Conservation (phyloP, 768 basidiomycete species). For the Psilocybe cyanescens region DNA sequence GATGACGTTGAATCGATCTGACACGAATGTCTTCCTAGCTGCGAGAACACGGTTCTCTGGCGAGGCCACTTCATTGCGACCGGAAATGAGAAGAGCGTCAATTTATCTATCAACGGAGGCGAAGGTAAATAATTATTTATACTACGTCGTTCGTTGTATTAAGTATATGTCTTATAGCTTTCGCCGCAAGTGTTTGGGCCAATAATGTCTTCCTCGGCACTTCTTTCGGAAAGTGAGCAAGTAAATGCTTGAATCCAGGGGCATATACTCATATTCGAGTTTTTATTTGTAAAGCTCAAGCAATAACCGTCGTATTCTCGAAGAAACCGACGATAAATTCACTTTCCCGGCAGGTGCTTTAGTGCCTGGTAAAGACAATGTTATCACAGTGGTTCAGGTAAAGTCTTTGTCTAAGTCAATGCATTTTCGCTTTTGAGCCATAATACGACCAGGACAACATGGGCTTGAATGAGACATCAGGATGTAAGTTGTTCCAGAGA, state of each 20-base stretch:
- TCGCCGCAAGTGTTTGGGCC: conserved; percentile 83
- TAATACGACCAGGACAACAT: conserved; percentile 66
- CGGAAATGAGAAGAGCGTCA: conserved; percentile 63
- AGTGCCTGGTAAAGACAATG: conserved; percentile 59
- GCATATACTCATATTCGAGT: background rate
- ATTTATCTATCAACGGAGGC: conserved; percentile 82
- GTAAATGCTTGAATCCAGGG: background rate
- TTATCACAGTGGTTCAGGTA: conserved; percentile 79
- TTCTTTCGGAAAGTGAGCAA: conserved; percentile 71
- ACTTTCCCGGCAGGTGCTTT: conserved; percentile 62
- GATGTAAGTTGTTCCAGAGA: conserved; percentile 35
- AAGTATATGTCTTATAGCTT: conserved; percentile 45
- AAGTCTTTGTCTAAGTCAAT: conserved; percentile 6
- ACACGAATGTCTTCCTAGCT: conserved; percentile 44
- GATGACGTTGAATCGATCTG: background rate
- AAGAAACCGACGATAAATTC: conserved; percentile 72
- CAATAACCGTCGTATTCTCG: conserved; percentile 60
- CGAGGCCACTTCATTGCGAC: conserved; percentile 77
- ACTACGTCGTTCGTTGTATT: background rate
- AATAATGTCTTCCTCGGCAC: conserved; percentile 75
- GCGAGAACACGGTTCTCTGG: conserved; percentile 84
- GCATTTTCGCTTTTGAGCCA: background rate
- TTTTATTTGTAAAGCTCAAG: conserved; percentile 51
- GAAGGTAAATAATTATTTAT: conserved; percentile 46
- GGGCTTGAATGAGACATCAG: conserved; percentile 69